Percentiles rank a stretch among this genome's conserved stretches.
phyloP scores from a whole-genome alignment of 176 grass and related monocot species.

The Luzula sylvatica region DNA sequence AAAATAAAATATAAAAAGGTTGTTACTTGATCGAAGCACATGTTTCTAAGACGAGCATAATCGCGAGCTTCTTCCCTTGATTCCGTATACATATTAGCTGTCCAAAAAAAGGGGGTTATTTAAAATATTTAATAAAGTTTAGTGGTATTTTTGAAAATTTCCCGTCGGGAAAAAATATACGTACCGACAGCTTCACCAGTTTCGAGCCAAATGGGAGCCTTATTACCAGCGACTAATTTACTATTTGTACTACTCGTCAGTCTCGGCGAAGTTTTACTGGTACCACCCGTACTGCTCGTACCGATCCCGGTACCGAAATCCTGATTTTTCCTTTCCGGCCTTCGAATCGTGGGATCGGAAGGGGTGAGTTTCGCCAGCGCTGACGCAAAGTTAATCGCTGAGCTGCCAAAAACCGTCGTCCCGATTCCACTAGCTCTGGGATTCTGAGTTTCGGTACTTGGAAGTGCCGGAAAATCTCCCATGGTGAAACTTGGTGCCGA shows the following conservation, averaged over 20 bases:
- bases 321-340: conserved; percentile 46
- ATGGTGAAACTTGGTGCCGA: conserved; percentile 59
- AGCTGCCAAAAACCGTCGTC: conserved; percentile 34
- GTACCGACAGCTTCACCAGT: conserved; percentile 94
- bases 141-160: no score
- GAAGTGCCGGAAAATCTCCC: conserved; percentile 72
- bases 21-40: conserved; percentile 91
- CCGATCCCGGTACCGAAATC: conserved; percentile 39
- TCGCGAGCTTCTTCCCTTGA: conserved; percentile 94
- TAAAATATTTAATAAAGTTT: no score
- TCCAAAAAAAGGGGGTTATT: no score
- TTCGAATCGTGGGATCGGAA: conserved; percentile 47
- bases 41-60: conserved; percentile 81
- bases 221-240: conserved; percentile 51
- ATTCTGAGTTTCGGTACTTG: conserved; percentile 47
- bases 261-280: conserved; percentile 33
- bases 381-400: conserved; percentile 70
- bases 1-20: not conserved
- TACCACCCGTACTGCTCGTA: conserved; percentile 34
- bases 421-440: conserved; percentile 31
- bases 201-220: conserved; percentile 84
- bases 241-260: conserved; percentile 31
- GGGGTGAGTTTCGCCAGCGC: conserved; percentile 66
- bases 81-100: conserved; percentile 76
- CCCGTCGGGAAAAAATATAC: conserved; percentile 17